Base-by-base conservation (phyloP, 179 eudicot genomes). In the Beta corolliflora region DNA sequence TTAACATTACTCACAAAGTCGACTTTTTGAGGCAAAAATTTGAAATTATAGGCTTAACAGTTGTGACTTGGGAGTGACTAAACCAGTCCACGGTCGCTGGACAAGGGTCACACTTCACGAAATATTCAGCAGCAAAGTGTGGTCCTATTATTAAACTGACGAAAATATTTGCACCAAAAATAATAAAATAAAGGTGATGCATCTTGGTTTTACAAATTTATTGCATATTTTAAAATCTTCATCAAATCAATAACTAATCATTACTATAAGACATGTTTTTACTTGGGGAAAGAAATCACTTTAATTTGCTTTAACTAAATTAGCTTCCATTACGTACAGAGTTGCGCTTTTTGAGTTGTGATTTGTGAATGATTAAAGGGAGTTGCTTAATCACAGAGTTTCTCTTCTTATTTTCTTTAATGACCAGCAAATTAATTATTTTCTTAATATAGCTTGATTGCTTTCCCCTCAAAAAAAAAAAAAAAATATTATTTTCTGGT, bases 191-290 rank as follows among this genome's bases (percentile, higher is more conserved):
- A 36, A 36, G 4, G 41, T 36, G 41, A 52, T 73, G 71, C 65
- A 61, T 77, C 21, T 80, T 73, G 71, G 73, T 64, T 71, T 80
- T 59, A 23, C 7, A 12, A 73, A 16, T 73, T 59, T n/a, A 73
- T 18, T 79, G 41, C 41, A 36, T 36, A 55, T 14, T 41, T 68
- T 19, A 15, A 15, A 36, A 54, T 45, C 0, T 31, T 60, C 48
- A 59, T 79, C 77, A 61, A 71, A 60, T 80, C 77, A 80, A 71
- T 16, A 80, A 80, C 77, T 48, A 80, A 79, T 78, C 52, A 78
- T 78, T 52, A 48, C 53, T 48, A 19, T 48, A 48, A 77, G 56
- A 77, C 41, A 18, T 69, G 52, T 41, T n/a, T 69, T 41, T 69
- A 69, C 50, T 45, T 16, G 73, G 67, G 67, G 41, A 13, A 44